phyloP scores from a whole-genome alignment of 176 grass and related monocot genomes.

The Poa pratensis region DNA sequence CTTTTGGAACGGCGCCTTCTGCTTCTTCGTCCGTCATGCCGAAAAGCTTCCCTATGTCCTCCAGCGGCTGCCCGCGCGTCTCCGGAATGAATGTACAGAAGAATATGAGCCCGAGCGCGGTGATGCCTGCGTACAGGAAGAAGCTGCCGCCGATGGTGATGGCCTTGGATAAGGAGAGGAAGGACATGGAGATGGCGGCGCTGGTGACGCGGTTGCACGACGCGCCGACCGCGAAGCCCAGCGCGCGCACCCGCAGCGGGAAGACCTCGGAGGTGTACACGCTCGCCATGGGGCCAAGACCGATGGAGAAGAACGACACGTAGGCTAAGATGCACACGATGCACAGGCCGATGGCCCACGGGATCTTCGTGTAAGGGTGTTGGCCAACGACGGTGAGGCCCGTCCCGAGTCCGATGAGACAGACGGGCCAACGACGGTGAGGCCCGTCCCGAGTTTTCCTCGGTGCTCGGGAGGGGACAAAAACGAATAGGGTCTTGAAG shows the following conservation, averaged over 20 bases:
- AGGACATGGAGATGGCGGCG: slow-evolving; percentile 69
- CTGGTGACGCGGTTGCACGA: slow-evolving; percentile 65
- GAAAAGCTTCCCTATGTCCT: slow-evolving; percentile 64
- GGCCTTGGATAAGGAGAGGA: slow-evolving; percentile 69
- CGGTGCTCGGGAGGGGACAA: too few species aligned
- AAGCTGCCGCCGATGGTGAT: slow-evolving; percentile 77
- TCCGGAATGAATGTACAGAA: slow-evolving; percentile 62
- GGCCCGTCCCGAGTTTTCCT: slow-evolving; percentile 40
- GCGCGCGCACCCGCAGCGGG: slow-evolving; percentile 64
- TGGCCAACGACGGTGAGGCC: slow-evolving; percentile 52
- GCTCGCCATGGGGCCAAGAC: slow-evolving; percentile 56
- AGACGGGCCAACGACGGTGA: slow-evolving; percentile 52
- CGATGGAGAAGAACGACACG: slow-evolving; percentile 78
- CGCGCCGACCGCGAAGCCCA: slow-evolving; percentile 50
- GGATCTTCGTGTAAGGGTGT: slow-evolving; percentile 28
- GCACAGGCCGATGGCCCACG: slow-evolving; percentile 60
- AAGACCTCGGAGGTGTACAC: slow-evolving; percentile 76
- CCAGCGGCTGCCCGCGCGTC: slow-evolving; percentile 65
- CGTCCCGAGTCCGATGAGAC: slow-evolving; percentile 51
- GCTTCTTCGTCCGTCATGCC: slow-evolving; percentile 36
- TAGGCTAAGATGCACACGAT: slow-evolving; percentile 52
- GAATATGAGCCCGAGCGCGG: slow-evolving; percentile 47
- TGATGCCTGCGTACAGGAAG: slow-evolving; percentile 60
- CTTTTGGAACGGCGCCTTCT: background rate
- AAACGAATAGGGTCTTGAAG: too few species aligned